Evolutionary conservation across 768 basidiomycete genomes (phyloP).

Genomic region (Lyophyllum atratum): DNA sequence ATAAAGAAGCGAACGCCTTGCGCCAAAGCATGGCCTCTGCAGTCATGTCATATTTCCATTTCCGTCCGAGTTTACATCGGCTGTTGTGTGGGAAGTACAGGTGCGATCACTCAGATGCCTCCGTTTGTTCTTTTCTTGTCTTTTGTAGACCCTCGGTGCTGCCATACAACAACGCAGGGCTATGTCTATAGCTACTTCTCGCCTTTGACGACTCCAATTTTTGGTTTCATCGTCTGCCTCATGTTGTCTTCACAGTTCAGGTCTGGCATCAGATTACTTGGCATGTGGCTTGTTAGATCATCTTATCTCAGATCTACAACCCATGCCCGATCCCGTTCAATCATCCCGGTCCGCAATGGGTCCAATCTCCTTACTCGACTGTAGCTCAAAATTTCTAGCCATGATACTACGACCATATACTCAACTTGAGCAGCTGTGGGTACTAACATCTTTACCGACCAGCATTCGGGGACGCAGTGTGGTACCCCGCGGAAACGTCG

Average conservation of each 20-base stretch:
- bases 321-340: conserved; percentile 22
- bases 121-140: conserved; percentile 7
- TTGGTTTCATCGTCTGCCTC: conserved; percentile 5
- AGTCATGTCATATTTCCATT: conserved; percentile 33
- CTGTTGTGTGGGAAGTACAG: conserved; percentile 21
- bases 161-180: neutral
- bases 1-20: conserved; percentile 23
- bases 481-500: conserved; percentile 2
- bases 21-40: conserved; percentile 30
- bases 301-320: conserved; percentile 33
- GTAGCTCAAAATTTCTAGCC: neutral
- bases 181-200: neutral
- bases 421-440: neutral
- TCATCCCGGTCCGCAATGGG: conserved; percentile 5
- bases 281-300: conserved; percentile 13
- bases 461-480: neutral
- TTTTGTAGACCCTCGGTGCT: neutral
- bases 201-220: neutral
- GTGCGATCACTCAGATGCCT: conserved; percentile 10
- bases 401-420: neutral
- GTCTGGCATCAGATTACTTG: conserved; percentile 20
- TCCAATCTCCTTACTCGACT: neutral
- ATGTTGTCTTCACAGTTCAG: conserved; percentile 4
- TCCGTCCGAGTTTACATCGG: conserved; percentile 29
- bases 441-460: neutral